A percentile compares a stretch with the other conserved stretches of the same genome.
These are phyloP conservation scores for Blumeria graminis DNA, from an alignment of 2,329 filamentous ascomycete species.

Conservation along the genomic window DNA sequence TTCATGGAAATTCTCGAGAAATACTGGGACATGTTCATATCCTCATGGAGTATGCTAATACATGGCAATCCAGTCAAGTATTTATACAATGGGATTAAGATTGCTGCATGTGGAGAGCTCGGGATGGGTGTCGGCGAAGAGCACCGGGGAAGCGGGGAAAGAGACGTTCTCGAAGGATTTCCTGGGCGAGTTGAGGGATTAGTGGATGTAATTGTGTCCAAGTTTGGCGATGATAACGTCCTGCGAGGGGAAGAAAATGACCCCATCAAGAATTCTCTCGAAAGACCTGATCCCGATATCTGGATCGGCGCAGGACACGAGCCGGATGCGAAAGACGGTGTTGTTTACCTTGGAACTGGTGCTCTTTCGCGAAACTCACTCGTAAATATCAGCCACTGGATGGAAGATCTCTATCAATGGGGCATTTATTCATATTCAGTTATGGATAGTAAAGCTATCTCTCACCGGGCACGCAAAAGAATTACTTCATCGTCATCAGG, in stretches of 20 bases:
- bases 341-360: slow-evolving; percentile 65
- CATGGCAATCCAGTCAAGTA: slow-evolving; percentile 69
- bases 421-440: slow-evolving; percentile 72
- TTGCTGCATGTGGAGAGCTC: slow-evolving; percentile 74
- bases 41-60: slow-evolving; percentile 70
- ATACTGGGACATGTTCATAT: slow-evolving; percentile 53
- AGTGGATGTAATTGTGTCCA: slow-evolving; percentile 67
- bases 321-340: slow-evolving; percentile 51
- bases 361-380: slow-evolving; percentile 47
- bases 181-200: slow-evolving; percentile 58
- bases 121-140: slow-evolving; percentile 91
- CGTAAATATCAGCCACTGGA: slow-evolving; percentile 56
- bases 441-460: slow-evolving; percentile 49
- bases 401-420: slow-evolving; percentile 67
- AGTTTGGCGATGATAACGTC: slow-evolving; percentile 38
- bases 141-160: slow-evolving; percentile 77
- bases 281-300: slow-evolving; percentile 5
- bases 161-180: slow-evolving; percentile 81
- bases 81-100: slow-evolving; percentile 61
- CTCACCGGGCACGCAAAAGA: slow-evolving; percentile 18
- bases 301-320: slow-evolving; percentile 57
- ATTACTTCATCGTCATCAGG: no score
- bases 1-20: slow-evolving; percentile 51
- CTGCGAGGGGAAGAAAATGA: slow-evolving; percentile 8
- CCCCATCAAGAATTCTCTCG: slow-evolving; percentile 2